phyloP scores from a whole-genome alignment of 192 early-diverging fungal species.

The Phycomyces nitens region DNA sequence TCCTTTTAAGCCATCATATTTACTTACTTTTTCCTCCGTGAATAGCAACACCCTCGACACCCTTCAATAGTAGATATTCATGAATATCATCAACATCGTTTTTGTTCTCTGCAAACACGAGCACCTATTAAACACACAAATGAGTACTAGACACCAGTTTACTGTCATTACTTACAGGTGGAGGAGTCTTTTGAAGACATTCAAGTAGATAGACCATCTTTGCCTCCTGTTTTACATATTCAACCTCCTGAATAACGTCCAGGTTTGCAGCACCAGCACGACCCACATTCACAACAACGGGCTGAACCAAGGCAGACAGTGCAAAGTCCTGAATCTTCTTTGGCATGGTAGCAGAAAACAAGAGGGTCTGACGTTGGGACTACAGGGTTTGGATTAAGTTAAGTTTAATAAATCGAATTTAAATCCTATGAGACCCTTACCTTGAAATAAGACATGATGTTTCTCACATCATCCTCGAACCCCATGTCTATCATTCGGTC shows the following conservation, averaged over 20 bases:
- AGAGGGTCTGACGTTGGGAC: slow-evolving; percentile 91
- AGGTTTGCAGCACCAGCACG: slow-evolving; percentile 94
- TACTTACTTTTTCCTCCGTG: slow-evolving; percentile 89
- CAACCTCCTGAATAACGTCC: slow-evolving; percentile 97
- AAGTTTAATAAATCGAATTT: no score
- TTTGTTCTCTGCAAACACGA: slow-evolving; percentile 98
- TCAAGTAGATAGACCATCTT: slow-evolving; percentile 94
- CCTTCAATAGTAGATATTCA: slow-evolving; percentile 92
- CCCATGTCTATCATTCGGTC: slow-evolving; percentile 99
- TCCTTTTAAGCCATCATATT: not conserved
- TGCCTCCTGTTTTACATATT: slow-evolving; percentile 94
- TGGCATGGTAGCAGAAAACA: slow-evolving; percentile 88
- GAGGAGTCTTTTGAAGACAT: slow-evolving; percentile 94
- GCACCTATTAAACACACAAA: slow-evolving; percentile 45
- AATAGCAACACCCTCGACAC: slow-evolving; percentile 91
- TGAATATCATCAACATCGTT: slow-evolving; percentile 99
- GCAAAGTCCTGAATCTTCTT: slow-evolving; percentile 99
- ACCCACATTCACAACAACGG: slow-evolving; percentile 95
- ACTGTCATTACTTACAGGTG: slow-evolving; percentile 68
- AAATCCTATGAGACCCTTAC: no score
- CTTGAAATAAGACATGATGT: slow-evolving; percentile 92
- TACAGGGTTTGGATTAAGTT: no score
- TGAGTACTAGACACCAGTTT: not conserved
- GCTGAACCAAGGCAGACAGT: slow-evolving; percentile 78
- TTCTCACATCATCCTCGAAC: slow-evolving; percentile 95